Percentiles rank a stretch among this genome's conserved stretches.
phyloP scores from a whole-genome alignment of 495 filamentous ascomycete species.

The Thozetella sp. region DNA sequence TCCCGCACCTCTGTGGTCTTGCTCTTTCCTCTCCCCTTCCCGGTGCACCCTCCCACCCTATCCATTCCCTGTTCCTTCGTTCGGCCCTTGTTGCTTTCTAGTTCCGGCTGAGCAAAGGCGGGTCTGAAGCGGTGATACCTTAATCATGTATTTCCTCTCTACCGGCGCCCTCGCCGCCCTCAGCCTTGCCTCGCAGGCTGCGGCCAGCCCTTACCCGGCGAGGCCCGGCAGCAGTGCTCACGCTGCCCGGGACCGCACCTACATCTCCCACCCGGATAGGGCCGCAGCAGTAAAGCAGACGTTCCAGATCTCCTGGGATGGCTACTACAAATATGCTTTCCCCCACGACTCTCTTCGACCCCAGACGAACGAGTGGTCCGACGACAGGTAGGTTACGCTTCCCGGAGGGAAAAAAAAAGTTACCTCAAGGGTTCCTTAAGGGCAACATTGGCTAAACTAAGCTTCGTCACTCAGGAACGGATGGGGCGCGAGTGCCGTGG shows the following conservation, averaged over 20 bases:
- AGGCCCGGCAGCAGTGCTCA: neutral
- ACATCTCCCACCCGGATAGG: constrained; percentile 33
- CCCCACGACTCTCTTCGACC: constrained; percentile 78
- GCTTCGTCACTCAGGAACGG: constrained; percentile 60
- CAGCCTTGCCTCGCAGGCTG: constrained; percentile 16
- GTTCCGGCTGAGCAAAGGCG: neutral
- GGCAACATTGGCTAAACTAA: neutral
- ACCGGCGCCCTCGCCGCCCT: constrained; percentile 13
- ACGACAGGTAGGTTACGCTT: constrained; percentile 63
- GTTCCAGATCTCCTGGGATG: constrained; percentile 79
- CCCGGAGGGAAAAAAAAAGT: neutral
- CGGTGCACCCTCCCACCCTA: neutral
- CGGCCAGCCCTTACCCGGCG: constrained; percentile 12
- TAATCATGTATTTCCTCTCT: neutral
- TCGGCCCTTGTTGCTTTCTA: neutral
- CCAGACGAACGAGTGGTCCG: constrained; percentile 60
- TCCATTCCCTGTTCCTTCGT: neutral
- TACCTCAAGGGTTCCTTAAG: neutral
- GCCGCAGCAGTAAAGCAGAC: constrained; percentile 72
- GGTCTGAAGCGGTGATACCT: neutral
- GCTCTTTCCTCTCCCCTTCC: constrained; percentile 1
- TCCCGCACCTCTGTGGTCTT: neutral
- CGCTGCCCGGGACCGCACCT: constrained; percentile 8
- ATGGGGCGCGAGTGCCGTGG: constrained; percentile 85
- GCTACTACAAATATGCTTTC: constrained; percentile 79